Percentiles rank a stretch among this genome's conserved stretches.
Conservation (phyloP, 805 yeast species). For the Starmerella stigmatis region DNA sequence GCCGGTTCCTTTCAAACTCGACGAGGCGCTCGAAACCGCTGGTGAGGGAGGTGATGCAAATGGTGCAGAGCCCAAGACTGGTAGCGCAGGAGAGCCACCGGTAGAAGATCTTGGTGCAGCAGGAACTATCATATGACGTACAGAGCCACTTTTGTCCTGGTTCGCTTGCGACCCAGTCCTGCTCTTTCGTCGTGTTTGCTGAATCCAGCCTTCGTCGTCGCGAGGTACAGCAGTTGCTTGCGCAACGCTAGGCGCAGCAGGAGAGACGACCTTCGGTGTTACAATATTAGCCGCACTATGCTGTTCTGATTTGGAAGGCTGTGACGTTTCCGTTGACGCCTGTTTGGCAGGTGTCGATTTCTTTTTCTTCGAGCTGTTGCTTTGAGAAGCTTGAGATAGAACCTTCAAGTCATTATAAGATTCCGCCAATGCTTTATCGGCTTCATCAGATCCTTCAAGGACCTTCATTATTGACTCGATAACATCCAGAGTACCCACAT, state of each 20-base stretch:
- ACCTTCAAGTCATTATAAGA: background rate
- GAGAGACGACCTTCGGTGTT: no score
- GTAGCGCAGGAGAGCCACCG: no score
- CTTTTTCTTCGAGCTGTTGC: background rate
- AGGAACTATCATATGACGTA: background rate
- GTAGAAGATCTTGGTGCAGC: no score
- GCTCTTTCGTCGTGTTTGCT: background rate
- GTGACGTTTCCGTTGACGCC: no score
- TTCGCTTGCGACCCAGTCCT: constrained; percentile 1
- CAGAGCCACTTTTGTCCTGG: background rate
- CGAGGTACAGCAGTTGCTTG: background rate
- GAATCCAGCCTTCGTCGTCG: background rate
- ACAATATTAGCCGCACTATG: no score
- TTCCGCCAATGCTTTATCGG: background rate
- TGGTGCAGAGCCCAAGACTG: no score
- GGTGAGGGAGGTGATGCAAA: background rate
- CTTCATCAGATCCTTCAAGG: background rate
- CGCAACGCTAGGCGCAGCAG: no score
- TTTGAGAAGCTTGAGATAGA: background rate
- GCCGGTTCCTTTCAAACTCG: no score
- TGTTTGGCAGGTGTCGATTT: background rate
- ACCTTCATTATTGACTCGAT: background rate
- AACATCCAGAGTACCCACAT: background rate
- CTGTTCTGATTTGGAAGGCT: no score
- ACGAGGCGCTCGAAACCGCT: background rate